Evolutionary conservation across 768 basidiomycete genomes (phyloP).

Genomic region (Tylopilus sp.): DNA sequence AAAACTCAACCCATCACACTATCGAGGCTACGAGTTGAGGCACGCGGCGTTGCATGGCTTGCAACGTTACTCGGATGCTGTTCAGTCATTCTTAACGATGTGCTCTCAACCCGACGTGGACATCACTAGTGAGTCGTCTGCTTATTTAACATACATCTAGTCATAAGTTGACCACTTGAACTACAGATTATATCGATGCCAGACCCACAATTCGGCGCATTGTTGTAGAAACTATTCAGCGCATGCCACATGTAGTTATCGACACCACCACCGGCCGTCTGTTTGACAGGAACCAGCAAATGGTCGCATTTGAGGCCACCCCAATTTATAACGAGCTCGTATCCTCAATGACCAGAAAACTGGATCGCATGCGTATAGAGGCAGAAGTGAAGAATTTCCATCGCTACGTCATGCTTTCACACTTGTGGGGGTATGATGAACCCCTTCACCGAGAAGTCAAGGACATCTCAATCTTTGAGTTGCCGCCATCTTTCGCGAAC

Average conservation of each 20-base stretch:
- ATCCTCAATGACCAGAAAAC: background rate
- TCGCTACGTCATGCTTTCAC: background rate
- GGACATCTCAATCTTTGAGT: background rate
- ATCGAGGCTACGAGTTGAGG: too few species aligned
- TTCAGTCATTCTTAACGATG: background rate
- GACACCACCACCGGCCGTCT: background rate
- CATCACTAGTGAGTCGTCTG: background rate
- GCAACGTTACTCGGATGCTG: background rate
- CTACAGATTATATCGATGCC: background rate
- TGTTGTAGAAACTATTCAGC: background rate
- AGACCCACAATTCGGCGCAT: background rate
- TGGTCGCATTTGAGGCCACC: background rate
- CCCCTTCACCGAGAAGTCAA: too few species aligned
- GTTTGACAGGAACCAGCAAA: background rate
- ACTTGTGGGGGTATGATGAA: too few species aligned
- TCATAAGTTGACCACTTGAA: too few species aligned
- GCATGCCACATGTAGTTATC: background rate
- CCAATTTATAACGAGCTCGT: background rate
- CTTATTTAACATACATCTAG: too few species aligned
- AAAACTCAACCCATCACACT: background rate
- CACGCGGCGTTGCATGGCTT: too few species aligned
- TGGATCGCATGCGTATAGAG: background rate
- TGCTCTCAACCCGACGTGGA: too few species aligned
- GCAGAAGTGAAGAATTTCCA: background rate
- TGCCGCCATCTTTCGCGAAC: background rate